phyloP scores from a whole-genome alignment of 768 basidiomycete genomes.

The Pholiota microspora region DNA sequence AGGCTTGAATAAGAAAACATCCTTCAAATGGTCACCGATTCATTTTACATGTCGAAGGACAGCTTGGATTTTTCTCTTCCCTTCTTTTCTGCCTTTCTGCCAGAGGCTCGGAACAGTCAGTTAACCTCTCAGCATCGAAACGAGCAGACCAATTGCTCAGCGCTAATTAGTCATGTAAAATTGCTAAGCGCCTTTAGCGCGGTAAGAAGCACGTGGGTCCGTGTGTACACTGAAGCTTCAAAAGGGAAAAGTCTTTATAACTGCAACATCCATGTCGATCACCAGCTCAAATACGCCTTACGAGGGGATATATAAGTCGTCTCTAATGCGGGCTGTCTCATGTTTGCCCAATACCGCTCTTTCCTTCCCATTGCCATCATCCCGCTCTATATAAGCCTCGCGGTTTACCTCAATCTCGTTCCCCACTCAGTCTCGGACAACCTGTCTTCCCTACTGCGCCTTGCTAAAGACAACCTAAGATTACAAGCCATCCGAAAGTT shows the following conservation, averaged over 20 bases:
- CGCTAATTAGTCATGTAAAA: background rate
- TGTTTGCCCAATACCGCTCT: conserved; percentile 31
- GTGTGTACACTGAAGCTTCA: conserved; percentile 12
- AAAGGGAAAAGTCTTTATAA: conserved; percentile 16
- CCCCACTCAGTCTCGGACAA: conserved; percentile 26
- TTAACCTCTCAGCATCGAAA: no score
- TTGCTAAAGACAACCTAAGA: conserved; percentile 33
- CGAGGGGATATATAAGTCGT: conserved; percentile 10
- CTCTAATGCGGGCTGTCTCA: conserved; percentile 25
- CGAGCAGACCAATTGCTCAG: background rate
- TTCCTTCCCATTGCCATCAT: conserved; percentile 36
- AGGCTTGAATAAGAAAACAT: no score
- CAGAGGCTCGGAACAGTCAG: no score
- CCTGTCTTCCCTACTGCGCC: conserved; percentile 37
- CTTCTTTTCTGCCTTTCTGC: no score
- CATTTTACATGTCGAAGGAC: no score
- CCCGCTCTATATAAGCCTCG: conserved; percentile 41
- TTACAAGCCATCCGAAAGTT: conserved; percentile 21
- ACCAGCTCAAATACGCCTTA: conserved; percentile 9
- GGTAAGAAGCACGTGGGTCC: conserved; percentile 1
- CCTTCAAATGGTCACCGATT: no score
- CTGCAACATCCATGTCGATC: background rate
- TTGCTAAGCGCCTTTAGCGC: background rate
- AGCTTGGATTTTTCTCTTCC: no score
- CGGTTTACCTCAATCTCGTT: conserved; percentile 31